Base-by-base conservation (phyloP, 768 basidiomycete species). In the Tubosaeta brunneosetosa region DNA sequence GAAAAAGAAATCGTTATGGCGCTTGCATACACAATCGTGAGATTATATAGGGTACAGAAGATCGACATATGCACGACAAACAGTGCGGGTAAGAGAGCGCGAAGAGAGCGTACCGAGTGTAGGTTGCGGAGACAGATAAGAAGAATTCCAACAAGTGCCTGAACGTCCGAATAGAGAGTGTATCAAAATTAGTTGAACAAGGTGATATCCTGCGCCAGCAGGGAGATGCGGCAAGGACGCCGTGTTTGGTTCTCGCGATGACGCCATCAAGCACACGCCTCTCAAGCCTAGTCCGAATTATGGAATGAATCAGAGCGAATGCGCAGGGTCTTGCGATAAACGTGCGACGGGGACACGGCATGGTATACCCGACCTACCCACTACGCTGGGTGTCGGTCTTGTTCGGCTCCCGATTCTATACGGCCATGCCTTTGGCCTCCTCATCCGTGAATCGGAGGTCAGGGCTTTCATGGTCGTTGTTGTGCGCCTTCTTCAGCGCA, bases 401-500 rank as follows among this genome's bases (percentile, higher is more conserved):
- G 27, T 25, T 48, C 37, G 36, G 33, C 19, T 25, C 45, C 37
- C 38, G 19, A 32, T 19, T 49, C 29, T 47, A 64, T 34, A 60
- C 48, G 3, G 43, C 32, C 13, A 6, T 14, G 19, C 7, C 33
- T 36, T 55, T 55, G 17, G 12, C 45, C 6, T 56, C 55, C 25
- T 57, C 57, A 10, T 61, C 52, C 6, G 1, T 22, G 50, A 49
- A 52, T 25, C 47, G 55, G 6, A 9, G 26, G 16, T 27, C 2
- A 3, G 57, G 52, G 13, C n/a, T 12, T 8, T 55, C 55, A 1
- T 8, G 36, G 11, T 56, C 61, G 7, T 10, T 26, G 5, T 50
- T 52, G 41, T 38, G 47, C 10, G 46, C 8, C 17, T 19, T 22
- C 33, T 55, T 51, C 29, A 67, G 40, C 6, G 54, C n/a, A n/a